A percentile compares a stretch with the other conserved stretches of the same genome.
Evolutionary conservation across 331 rosid genomes (phyloP).

Genomic region (Acacia pycnantha): DNA sequence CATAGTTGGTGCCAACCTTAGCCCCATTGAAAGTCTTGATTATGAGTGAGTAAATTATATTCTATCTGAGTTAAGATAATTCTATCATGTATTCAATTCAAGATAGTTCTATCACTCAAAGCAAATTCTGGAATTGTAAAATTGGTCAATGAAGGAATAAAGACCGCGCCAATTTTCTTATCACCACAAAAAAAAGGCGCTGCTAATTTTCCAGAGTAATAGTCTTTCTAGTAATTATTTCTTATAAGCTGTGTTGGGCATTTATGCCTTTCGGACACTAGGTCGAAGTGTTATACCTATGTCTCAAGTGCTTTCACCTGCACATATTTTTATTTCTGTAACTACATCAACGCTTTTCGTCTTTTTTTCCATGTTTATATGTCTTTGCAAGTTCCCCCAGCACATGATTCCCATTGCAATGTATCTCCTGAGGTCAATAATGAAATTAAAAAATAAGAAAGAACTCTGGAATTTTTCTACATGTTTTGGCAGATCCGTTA

Average conservation of each 20-base stretch:
- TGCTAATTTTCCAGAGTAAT: background rate
- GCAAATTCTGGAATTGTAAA: background rate
- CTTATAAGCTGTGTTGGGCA: background rate
- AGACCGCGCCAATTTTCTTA: background rate
- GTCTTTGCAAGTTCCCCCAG: background rate
- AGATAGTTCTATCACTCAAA: slow-evolving; percentile 3
- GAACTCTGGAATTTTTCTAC: slow-evolving; percentile 2
- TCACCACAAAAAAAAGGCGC: background rate
- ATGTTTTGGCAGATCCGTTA: background rate
- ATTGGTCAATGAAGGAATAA: background rate
- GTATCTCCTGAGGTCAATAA: background rate
- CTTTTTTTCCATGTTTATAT: background rate
- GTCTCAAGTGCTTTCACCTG: background rate
- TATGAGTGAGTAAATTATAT: slow-evolving; percentile 48
- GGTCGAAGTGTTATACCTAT: background rate
- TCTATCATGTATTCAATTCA: background rate
- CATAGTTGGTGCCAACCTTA: slow-evolving; percentile 55
- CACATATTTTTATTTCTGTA: background rate
- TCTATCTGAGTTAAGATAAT: background rate
- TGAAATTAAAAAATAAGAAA: background rate
- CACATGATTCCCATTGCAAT: background rate
- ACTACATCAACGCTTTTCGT: background rate
- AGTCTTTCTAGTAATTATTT: background rate
- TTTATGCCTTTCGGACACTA: background rate
- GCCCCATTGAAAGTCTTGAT: slow-evolving; percentile 64